These are phyloP conservation scores for Phyllosticta capitalensis DNA, from an alignment of 2,329 filamentous ascomycete species.

Conservation along the genomic window DNA sequence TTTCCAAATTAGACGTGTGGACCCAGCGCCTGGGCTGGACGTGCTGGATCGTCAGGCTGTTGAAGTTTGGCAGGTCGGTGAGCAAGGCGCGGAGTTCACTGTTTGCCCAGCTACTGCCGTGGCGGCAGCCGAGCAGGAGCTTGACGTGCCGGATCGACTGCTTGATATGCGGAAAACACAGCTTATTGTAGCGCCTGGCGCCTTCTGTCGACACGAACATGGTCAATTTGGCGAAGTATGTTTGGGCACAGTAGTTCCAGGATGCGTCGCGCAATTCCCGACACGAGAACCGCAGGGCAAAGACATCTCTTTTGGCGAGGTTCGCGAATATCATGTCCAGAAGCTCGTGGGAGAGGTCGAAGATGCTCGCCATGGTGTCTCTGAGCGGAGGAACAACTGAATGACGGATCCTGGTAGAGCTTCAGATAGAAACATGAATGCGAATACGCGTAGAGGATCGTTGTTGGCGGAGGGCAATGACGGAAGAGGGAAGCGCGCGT, in stretches of 20 bases:
- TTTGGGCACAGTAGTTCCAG: not conserved
- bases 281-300: not conserved
- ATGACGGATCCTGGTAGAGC: not conserved
- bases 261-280: not conserved
- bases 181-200: not conserved
- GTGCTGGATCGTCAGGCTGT: not conserved
- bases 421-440: not conserved
- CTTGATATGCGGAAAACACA: not conserved
- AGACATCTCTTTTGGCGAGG: not conserved
- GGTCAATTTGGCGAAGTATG: not conserved
- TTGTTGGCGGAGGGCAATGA: not conserved
- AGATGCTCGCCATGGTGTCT: not conserved
- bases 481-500: not conserved
- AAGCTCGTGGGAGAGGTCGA: not conserved
- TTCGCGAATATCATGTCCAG: not conserved
- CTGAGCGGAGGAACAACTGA: not conserved
- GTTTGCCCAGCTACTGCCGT: not conserved
- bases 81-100: not conserved
- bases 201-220: not conserved
- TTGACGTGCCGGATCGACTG: not conserved
- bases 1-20: too few relatives aligned
- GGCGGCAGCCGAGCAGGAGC: not conserved
- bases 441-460: not conserved
- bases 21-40: too few relatives aligned
- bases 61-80: not conserved